Evolutionary conservation across 2,329 filamentous ascomycete species (phyloP).

Genomic region (Byssochlamys sp.): DNA sequence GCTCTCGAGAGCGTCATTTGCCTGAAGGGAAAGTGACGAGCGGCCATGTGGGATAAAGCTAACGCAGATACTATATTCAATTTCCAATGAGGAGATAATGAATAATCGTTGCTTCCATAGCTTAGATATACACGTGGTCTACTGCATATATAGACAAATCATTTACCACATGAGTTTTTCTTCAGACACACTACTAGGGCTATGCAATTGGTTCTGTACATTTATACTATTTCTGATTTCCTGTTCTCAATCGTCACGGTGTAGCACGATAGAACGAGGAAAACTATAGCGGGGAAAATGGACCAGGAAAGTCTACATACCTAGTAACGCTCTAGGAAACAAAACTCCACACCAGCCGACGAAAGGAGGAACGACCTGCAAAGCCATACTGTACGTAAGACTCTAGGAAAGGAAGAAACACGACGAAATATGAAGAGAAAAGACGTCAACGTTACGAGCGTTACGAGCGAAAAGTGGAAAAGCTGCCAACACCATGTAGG

Average conservation of each 20-base stretch:
- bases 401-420: not conserved
- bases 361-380: not conserved
- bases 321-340: not conserved
- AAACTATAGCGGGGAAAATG: not conserved
- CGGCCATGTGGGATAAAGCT: too few relatives aligned
- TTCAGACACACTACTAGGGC: too few relatives aligned
- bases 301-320: not conserved
- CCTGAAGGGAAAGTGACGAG: too few relatives aligned
- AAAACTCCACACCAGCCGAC: not conserved
- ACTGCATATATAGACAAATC: too few relatives aligned
- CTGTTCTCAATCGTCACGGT: too few relatives aligned
- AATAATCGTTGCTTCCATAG: too few relatives aligned
- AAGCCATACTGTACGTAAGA: not conserved
- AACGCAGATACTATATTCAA: too few relatives aligned
- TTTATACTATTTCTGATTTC: too few relatives aligned
- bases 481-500: not conserved
- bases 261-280: not conserved
- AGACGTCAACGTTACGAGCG: not conserved
- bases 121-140: too few relatives aligned
- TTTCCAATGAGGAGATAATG: too few relatives aligned
- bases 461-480: not conserved
- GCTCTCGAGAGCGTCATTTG: not conserved
- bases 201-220: too few relatives aligned
- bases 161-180: too few relatives aligned
- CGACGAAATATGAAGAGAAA: not conserved